A percentile compares a stretch with the other conserved stretches of the same genome.
Conservation (phyloP, 2,329 filamentous ascomycete species). For the Colletotrichum horii region DNA sequence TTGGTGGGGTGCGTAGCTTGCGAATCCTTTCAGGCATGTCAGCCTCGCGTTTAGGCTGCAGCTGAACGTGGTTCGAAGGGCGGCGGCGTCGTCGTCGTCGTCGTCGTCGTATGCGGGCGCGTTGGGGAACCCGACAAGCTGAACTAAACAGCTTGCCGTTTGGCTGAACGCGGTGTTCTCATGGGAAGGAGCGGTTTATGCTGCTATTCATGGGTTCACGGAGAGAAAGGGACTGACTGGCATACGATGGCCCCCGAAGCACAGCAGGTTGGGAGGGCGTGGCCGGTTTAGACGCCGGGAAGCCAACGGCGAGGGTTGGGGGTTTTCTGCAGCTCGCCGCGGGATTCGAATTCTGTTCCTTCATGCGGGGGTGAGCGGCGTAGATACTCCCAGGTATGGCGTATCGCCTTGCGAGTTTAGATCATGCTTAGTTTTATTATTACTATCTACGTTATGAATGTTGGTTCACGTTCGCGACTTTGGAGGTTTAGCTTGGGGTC, state of each 20-base stretch:
- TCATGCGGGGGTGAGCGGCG: not conserved
- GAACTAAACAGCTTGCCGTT: not conserved
- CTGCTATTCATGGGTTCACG: not conserved
- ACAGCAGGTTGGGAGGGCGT: not conserved
- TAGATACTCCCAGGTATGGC: not conserved
- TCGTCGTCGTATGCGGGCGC: rapidly evolving
- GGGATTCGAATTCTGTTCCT: not conserved
- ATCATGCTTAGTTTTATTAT: not conserved
- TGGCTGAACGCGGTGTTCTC: not conserved
- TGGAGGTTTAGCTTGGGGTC: not conserved
- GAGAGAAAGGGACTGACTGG: not conserved
- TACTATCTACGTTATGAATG: not conserved
- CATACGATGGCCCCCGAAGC: not conserved
- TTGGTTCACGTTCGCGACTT: not conserved
- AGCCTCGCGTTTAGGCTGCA: not conserved
- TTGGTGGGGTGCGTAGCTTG: not conserved
- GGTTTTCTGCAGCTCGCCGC: not conserved
- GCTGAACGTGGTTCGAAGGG: not conserved
- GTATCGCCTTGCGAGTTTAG: not conserved
- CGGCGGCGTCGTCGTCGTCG: too few species aligned
- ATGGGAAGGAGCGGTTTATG: not conserved
- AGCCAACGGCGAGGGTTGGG: not conserved
- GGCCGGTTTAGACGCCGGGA: not conserved
- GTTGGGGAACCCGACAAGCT: not conserved
- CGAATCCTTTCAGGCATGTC: not conserved